phyloP scores from a whole-genome alignment of 306 rosid genomes.

The Trichosanthes cucumerina region DNA sequence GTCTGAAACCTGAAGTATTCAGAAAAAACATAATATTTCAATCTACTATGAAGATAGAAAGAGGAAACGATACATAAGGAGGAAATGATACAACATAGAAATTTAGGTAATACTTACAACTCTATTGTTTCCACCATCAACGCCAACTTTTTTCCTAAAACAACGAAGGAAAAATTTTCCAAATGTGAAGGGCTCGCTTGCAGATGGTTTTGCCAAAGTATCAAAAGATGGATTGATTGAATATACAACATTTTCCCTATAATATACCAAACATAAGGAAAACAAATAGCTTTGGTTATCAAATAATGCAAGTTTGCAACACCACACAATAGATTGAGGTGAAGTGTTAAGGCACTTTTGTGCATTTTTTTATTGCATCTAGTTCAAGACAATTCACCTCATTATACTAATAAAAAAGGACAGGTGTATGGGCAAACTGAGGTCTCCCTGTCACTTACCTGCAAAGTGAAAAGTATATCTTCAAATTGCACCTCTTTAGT shows the following conservation, averaged over 20 bases:
- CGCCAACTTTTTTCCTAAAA: too few species aligned
- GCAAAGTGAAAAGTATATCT: conserved; percentile 96
- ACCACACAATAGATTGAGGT: not conserved
- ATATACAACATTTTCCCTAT: not conserved
- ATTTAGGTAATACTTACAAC: too few species aligned
- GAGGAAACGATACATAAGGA: too few species aligned
- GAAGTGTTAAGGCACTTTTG: not conserved
- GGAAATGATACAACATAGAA: too few species aligned
- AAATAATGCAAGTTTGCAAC: not conserved
- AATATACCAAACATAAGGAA: not conserved
- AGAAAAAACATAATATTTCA: too few species aligned
- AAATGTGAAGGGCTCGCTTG: conserved; percentile 99
- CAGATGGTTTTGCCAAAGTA: conserved; percentile 22
- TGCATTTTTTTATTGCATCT: not conserved
- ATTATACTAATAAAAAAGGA: not conserved
- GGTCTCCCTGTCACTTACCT: conserved; percentile 33
- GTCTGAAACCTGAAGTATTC: too few species aligned
- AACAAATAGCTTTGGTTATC: not conserved
- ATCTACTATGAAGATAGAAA: too few species aligned
- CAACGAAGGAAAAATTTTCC: conserved; percentile 94
- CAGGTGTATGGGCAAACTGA: not conserved
- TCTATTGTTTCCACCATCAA: too few species aligned
- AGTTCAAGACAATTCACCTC: not conserved
- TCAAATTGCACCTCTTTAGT: conserved; percentile 97
- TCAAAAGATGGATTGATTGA: not conserved